phyloP scores from a whole-genome alignment of 2,329 filamentous ascomycete species.

The Aspergillus caelatus region DNA sequence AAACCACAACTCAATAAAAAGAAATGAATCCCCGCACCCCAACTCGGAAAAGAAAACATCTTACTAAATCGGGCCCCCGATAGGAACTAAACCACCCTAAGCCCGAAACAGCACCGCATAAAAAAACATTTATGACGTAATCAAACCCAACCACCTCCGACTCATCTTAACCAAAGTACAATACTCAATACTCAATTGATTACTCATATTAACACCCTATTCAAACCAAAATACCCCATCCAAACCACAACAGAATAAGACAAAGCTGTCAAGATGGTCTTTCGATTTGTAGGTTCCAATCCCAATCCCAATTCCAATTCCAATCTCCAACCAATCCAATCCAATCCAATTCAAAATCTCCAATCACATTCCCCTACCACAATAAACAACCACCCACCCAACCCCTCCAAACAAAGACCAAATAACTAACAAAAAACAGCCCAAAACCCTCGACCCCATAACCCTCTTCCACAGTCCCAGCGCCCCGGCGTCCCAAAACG shows the following conservation, averaged over 20 bases:
- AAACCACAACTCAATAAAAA: no score
- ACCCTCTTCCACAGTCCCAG: constrained; percentile 92
- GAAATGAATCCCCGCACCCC: no score
- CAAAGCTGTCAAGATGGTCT: constrained; percentile 23
- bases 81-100: no score
- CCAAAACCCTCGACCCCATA: constrained; percentile 83
- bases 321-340: background rate
- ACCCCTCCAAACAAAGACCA: background rate
- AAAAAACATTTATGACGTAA: background rate
- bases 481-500: constrained; percentile 71
- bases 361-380: no score
- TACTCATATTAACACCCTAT: no score
- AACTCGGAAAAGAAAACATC: no score
- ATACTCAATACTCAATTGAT: background rate
- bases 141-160: background rate
- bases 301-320: no score
- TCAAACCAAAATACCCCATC: no score
- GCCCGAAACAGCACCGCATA: no score
- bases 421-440: constrained; percentile 49
- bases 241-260: background rate
- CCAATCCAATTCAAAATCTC: background rate
- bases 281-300: constrained; percentile 25
- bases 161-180: background rate
- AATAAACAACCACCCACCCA: no score
- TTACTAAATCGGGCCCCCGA: no score